These are phyloP conservation scores for Ceratobasidium sp. DNA, from an alignment of 1,284 basidiomycete species.

Conservation along the genomic window DNA sequence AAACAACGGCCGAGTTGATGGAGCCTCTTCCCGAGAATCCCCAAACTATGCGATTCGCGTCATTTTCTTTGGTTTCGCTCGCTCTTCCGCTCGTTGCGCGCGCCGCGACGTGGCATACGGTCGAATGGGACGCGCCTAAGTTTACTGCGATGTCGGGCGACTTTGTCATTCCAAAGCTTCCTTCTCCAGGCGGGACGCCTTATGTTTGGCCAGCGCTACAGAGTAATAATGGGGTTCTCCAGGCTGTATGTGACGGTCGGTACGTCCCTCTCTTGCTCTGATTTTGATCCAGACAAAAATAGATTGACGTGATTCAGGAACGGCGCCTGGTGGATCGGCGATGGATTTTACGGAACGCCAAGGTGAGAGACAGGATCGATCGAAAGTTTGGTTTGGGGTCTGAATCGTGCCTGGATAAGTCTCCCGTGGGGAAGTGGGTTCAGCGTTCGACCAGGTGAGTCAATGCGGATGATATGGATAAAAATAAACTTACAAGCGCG, in stretches of 20 bases:
- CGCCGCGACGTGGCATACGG: slow-evolving; percentile 49
- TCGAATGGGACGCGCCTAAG: slow-evolving; percentile 49
- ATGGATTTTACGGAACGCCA: slow-evolving; percentile 38
- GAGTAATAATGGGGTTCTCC: slow-evolving; percentile 49
- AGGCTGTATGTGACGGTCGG: slow-evolving; percentile 49
- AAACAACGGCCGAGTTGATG: background rate
- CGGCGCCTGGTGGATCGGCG: slow-evolving; percentile 49
- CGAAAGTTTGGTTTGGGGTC: background rate
- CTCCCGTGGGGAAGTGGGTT: slow-evolving; percentile 50
- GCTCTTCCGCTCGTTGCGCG: slow-evolving; percentile 8
- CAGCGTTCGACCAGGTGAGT: slow-evolving; percentile 44
- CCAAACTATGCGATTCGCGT: background rate
- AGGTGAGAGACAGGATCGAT: background rate
- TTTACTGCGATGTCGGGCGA: slow-evolving; percentile 50
- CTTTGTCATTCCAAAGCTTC: slow-evolving; percentile 47
- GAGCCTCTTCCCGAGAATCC: too few species aligned
- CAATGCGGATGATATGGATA: too few species aligned
- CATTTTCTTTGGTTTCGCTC: background rate
- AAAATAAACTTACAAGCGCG: background rate
- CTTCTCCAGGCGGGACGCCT: slow-evolving; percentile 46
- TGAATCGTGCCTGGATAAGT: slow-evolving; percentile 1
- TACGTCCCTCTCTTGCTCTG: too few species aligned
- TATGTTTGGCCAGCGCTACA: slow-evolving; percentile 51
- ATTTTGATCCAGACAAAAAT: too few species aligned
- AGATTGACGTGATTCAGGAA: too few species aligned